Evolutionary conservation across 2,329 filamentous ascomycete genomes (phyloP).

Genomic region (Periconia digitata): DNA sequence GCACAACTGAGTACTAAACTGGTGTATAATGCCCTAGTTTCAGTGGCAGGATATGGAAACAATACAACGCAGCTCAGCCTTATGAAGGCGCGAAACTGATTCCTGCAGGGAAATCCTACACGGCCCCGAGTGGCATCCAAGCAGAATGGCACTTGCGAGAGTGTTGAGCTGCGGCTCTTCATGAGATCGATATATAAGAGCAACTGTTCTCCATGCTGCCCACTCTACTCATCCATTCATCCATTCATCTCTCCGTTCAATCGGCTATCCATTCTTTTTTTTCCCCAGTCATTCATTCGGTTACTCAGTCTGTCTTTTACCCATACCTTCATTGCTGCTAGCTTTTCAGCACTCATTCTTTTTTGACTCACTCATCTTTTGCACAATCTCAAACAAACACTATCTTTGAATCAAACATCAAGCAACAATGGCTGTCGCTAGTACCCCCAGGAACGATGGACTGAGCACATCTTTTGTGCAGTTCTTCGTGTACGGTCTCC

Average conservation of each 20-base stretch:
- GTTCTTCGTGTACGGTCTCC: conserved; percentile 5
- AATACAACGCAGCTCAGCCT: too few relatives aligned
- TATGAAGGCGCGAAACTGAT: too few relatives aligned
- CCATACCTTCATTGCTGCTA: not conserved
- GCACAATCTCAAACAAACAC: not conserved
- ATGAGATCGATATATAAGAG: not conserved
- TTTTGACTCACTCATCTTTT: not conserved
- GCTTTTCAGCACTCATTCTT: not conserved
- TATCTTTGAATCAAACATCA: not conserved
- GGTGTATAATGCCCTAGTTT: too few relatives aligned
- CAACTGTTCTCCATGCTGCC: not conserved
- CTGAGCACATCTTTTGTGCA: not conserved
- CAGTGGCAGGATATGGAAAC: too few relatives aligned
- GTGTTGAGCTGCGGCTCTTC: too few relatives aligned
- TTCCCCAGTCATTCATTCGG: not conserved
- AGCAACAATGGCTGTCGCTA: conserved; percentile 2
- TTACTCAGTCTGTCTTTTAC: not conserved
- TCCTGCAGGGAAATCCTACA: too few relatives aligned
- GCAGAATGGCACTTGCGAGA: not conserved
- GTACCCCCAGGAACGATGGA: not conserved
- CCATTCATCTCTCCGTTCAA: not conserved
- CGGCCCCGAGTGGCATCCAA: too few relatives aligned
- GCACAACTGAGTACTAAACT: too few relatives aligned
- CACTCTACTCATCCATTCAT: not conserved
- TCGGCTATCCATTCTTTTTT: not conserved